A percentile compares a stretch with the other conserved stretches of the same genome.
Conservation (phyloP, 2,329 filamentous ascomycete species). For the Colletotrichum gigasporum region DNA sequence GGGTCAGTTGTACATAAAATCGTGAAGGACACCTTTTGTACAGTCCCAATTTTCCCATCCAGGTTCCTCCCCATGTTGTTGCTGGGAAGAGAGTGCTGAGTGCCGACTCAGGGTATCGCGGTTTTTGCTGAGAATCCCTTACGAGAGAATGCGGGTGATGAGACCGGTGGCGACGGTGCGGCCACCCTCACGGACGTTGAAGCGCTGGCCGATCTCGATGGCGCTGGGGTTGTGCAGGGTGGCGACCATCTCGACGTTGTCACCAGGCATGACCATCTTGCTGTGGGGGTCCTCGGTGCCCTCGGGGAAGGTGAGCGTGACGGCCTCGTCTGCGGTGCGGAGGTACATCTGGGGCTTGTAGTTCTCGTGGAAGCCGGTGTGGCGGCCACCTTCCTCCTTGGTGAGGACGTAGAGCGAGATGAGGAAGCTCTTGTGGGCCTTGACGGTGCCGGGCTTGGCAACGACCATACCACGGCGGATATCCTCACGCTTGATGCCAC, state of each 20-base stretch:
- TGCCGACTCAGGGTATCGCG: slow-evolving; percentile 25
- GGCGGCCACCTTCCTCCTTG: slow-evolving; percentile 97
- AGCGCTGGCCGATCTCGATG: slow-evolving; percentile 90
- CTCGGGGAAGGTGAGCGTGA: slow-evolving; percentile 87
- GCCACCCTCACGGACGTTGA: slow-evolving; percentile 98
- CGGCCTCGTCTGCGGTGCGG: slow-evolving; percentile 86
- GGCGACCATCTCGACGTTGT: slow-evolving; percentile 98
- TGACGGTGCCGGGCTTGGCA: slow-evolving; percentile 82
- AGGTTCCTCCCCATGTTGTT: slow-evolving; percentile 6
- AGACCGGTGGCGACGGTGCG: slow-evolving; percentile 87
- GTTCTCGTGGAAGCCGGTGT: slow-evolving; percentile 95
- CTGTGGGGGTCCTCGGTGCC: slow-evolving; percentile 74
- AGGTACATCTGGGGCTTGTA: slow-evolving; percentile 98
- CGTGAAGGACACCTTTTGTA: slow-evolving; percentile 35
- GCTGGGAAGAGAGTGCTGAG: slow-evolving; percentile 9
- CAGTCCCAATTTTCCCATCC: slow-evolving; percentile 22
- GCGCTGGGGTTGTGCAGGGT: slow-evolving; percentile 86
- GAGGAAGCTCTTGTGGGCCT: slow-evolving; percentile 91
- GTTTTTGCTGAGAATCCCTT: slow-evolving; percentile 40
- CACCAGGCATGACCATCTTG: slow-evolving; percentile 96
- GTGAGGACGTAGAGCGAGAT: slow-evolving; percentile 95
- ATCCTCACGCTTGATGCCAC: slow-evolving; percentile 96
- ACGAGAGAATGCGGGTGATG: slow-evolving; percentile 76
- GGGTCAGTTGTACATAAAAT: slow-evolving; percentile 37
- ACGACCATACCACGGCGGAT: slow-evolving; percentile 95